Base-by-base conservation (phyloP, 1,139 yeast species). In the Yamadazyma mexicana region DNA sequence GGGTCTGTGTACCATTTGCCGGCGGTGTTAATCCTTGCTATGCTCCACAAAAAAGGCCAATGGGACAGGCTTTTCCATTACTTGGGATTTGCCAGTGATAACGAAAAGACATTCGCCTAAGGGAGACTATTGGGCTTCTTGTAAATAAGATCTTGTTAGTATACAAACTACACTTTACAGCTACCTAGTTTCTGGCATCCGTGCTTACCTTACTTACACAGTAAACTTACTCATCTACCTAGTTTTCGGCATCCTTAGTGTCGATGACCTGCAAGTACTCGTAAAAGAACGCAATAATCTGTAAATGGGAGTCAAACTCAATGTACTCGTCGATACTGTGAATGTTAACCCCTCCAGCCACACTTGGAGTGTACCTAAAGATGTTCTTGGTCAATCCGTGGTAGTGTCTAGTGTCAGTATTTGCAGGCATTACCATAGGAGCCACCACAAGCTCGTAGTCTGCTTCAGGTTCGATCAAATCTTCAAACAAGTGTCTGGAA, bases 1-100 rank as follows among this genome's bases (percentile, higher is more conserved):
- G 88, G 95, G 31, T 86, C 96, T 18, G 96, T 94, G 2, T 81
- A 94, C 80, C 98, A 94, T 52, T 66, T 94, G 38, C 98, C 99
- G 1, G 92, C 87, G 0, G 83, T 94, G 8, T 67, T 94, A 40
- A 83, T 89, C 18, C 69, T 94, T 44, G 98, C 98, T 1, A 89
- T 94, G 89, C 61, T 91, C 38, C 98, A 94, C 62, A 94, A 92
- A 62, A 84, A 83, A 58, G 97, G 96, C 2, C 91, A 91, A 60
- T 91, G 97, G 97, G 95, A 88, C 57, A 77, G 92, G 68, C 55
- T 86, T 33, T 59, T 63, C 40, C 46, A 46, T 11, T 66, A 64
- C 40, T 37, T 66, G 35, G 67, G 67, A 3, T 15, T 10, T 3
- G 4, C 15, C 16, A 20, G 8, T 20, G 22, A 20, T 8, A 20